These are phyloP conservation scores for Erysimum cheiranthoides DNA, from an alignment of 345 rosid species.

Conservation along the genomic window DNA sequence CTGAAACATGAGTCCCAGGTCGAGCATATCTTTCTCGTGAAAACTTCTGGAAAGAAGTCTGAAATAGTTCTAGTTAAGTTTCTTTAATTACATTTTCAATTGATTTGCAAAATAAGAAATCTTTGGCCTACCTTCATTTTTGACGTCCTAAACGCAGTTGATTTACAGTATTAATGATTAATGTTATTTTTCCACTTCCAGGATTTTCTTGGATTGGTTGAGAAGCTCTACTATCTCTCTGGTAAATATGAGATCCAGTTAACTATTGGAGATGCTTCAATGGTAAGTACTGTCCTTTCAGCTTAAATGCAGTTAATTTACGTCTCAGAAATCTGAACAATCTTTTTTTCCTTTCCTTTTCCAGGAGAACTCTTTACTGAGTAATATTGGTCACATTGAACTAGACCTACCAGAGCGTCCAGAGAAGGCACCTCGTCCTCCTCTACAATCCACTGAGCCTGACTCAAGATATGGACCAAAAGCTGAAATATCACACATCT, in stretches of 20 bases:
- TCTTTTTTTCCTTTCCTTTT: constrained; percentile 14
- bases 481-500: constrained; percentile 89
- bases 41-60: constrained; percentile 73
- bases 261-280: constrained; percentile 86
- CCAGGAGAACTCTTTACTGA: constrained; percentile 88
- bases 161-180: constrained; percentile 13
- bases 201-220: constrained; percentile 96
- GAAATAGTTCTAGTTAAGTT: constrained; percentile 82
- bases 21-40: constrained; percentile 85
- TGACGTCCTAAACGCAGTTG: neutral
- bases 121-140: neutral
- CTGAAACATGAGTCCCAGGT: constrained; percentile 85
- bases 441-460: constrained; percentile 65
- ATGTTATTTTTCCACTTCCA: constrained; percentile 41
- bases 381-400: constrained; percentile 72
- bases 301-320: constrained; percentile 7
- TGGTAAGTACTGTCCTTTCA: constrained; percentile 61
- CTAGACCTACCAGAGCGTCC: constrained; percentile 93
- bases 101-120: neutral
- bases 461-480: constrained; percentile 79
- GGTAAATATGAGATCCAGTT: constrained; percentile 90
- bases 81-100: constrained; percentile 17
- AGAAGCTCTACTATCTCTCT: constrained; percentile 90
- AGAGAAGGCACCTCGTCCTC: constrained; percentile 87
- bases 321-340: neutral